Evolutionary conservation across 1,284 basidiomycete genomes (phyloP).

Genomic region (Phellopilus nigrolimitatus): DNA sequence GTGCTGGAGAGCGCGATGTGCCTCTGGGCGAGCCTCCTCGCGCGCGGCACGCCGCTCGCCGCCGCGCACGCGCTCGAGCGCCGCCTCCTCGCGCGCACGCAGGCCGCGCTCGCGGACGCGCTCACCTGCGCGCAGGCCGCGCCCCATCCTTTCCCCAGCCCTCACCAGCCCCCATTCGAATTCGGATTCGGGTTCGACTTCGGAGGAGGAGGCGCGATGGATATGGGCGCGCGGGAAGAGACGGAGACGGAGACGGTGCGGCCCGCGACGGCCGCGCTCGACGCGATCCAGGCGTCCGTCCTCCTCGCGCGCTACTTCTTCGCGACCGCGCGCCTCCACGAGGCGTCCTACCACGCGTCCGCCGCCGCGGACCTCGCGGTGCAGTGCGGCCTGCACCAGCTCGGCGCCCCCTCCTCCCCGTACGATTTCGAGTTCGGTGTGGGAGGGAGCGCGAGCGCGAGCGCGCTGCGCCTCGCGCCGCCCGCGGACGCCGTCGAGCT

Average conservation of each 20-base stretch:
- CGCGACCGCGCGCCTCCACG: slow-evolving; percentile 63
- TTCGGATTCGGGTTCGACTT: too few species aligned
- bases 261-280: slow-evolving; percentile 36
- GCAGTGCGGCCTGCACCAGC: slow-evolving; percentile 60
- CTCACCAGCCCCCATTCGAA: too few species aligned
- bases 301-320: slow-evolving; percentile 69
- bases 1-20: too few species aligned
- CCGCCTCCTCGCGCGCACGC: slow-evolving; percentile 51
- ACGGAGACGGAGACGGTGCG: slow-evolving; percentile 33
- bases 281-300: slow-evolving; percentile 69
- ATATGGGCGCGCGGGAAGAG: slow-evolving; percentile 33
- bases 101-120: slow-evolving; percentile 55
- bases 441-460: slow-evolving; percentile 34
- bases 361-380: slow-evolving; percentile 62
- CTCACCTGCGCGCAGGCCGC: slow-evolving; percentile 29
- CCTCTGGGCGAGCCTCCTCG: too few species aligned
- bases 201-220: too few species aligned
- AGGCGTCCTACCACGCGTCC: slow-evolving; percentile 68
- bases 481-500: slow-evolving; percentile 45
- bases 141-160: too few species aligned
- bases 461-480: slow-evolving; percentile 38
- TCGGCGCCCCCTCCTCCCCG: too few species aligned
- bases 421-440: slow-evolving; percentile 32
- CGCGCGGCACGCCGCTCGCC: too few species aligned
- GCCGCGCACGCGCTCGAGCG: slow-evolving; percentile 66